Base-by-base conservation (phyloP, 805 yeast genomes). In the Tetrapisispora arboricola region DNA sequence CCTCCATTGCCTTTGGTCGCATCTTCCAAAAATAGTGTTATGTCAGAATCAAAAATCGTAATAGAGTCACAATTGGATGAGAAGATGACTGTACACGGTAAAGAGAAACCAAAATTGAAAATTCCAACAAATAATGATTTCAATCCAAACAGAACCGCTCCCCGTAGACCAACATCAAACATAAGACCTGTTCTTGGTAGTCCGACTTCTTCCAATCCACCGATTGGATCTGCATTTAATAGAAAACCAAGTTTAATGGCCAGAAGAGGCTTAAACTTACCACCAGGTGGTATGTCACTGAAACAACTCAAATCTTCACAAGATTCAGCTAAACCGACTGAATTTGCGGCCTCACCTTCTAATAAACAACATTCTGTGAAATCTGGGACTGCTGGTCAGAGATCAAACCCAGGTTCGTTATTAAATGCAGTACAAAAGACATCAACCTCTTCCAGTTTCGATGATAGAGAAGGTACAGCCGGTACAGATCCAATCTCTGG, bases 251-350 rank as follows among this genome's bases (percentile, higher is more conserved):
- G 49, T 79, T 72, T 55, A 83, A 95, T 62, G 80, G 84, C 52
- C 83, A 78, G 72, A 80, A 73, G 78, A 88, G 94, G 80, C 72
- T 84, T 68, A 77, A 64, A 63, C 75, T 70, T 96, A 75, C 63
- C 63, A 18, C 49, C 55, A 32, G 64, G 63, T 26, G 62, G 60
- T n/a, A 54, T 58, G 61, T 49, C 63, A 8, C 40, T 58, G 33
- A 59, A 55, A 43, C 39, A 45, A 48, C 47, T 55, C 18, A 49
- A 49, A 39, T 36, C 44, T 17, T 29, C 25, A 12, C 25, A 45
- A 30, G 37, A 44, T 8, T 42, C 40, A 11, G 46, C 13, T 48
- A 47, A 41, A 44, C 46, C 36, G 6, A 60, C 55, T 35, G 61
- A 57, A 43, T 57, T 57, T 39, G 61, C 57, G 6, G 36, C 57